Evolutionary conservation across 768 basidiomycete genomes (phyloP).

Genomic region (Mycena olivaceomarginata): DNA sequence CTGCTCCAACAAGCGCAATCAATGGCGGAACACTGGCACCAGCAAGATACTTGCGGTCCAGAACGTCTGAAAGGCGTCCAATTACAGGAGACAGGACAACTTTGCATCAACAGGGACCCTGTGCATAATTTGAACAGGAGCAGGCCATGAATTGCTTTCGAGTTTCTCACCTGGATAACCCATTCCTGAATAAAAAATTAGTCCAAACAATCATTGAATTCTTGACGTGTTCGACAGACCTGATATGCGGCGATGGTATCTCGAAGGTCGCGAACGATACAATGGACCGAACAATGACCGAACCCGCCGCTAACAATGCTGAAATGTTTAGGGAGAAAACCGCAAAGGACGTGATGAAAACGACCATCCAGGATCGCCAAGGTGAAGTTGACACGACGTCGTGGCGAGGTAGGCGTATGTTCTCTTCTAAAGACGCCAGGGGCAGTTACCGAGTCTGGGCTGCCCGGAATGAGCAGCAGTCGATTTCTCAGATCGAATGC

Average conservation of each 20-base stretch:
- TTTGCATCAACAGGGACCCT: conserved; percentile 47
- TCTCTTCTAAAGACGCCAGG: too few relatives aligned
- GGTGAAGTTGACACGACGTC: not conserved
- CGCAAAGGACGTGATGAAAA: conserved; percentile 41
- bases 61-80: conserved; percentile 45
- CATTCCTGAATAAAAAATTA: conserved; percentile 28
- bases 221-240: conserved; percentile 11
- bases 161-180: conserved; percentile 38
- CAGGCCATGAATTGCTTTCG: not conserved
- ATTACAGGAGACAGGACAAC: conserved; percentile 40
- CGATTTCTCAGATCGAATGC: too few relatives aligned
- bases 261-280: conserved; percentile 44
- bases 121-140: not conserved
- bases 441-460: too few relatives aligned
- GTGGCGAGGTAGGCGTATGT: too few relatives aligned
- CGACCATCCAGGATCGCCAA: conserved; percentile 46
- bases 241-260: too few relatives aligned
- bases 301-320: conserved; percentile 38
- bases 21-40: conserved; percentile 42
- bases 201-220: not conserved
- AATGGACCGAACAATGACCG: conserved; percentile 40
- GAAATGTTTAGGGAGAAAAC: conserved; percentile 37
- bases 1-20: conserved; percentile 44
- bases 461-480: too few relatives aligned
- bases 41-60: conserved; percentile 46